Evolutionary conservation across 306 rosid species (phyloP).

Genomic region (Abrus precatorius): DNA sequence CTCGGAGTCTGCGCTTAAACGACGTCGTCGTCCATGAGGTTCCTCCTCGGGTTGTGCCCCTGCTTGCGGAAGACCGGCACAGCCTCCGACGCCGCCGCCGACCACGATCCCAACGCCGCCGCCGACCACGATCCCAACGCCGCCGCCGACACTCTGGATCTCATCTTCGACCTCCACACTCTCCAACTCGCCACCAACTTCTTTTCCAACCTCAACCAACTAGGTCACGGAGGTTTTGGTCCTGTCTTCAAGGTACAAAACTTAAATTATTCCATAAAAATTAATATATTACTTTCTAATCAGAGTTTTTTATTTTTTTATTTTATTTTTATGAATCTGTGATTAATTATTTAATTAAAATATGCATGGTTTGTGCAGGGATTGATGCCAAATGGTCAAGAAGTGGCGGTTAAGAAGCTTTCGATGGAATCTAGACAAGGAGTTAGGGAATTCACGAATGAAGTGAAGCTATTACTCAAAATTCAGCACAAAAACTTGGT

Average conservation of each 20-base stretch:
- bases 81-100: slow-evolving; percentile 9
- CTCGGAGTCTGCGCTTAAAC: neutral
- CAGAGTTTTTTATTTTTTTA: neutral
- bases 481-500: slow-evolving; percentile 90
- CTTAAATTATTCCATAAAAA: neutral
- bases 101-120: slow-evolving; percentile 31
- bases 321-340: neutral
- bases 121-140: slow-evolving; percentile 41
- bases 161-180: slow-evolving; percentile 65
- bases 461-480: slow-evolving; percentile 76
- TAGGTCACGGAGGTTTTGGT: slow-evolving; percentile 97
- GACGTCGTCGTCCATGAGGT: slow-evolving; percentile 49
- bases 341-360: slow-evolving; percentile 11
- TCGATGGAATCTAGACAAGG: slow-evolving; percentile 86
- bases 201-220: slow-evolving; percentile 75
- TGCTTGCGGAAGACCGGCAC: slow-evolving; percentile 52
- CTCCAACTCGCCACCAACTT: slow-evolving; percentile 81
- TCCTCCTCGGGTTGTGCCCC: slow-evolving; percentile 49
- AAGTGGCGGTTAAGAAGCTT: slow-evolving; percentile 90
- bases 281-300: too few relatives aligned
- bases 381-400: slow-evolving; percentile 86
- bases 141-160: slow-evolving; percentile 48
- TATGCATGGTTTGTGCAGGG: slow-evolving; percentile 65
- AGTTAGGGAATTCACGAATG: slow-evolving; percentile 81
- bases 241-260: slow-evolving; percentile 81